Evolutionary conservation across 2,329 filamentous ascomycete genomes (phyloP), one percentile per base, ranked within the genome.

Genomic region (Ascochyta fabae): DNA sequence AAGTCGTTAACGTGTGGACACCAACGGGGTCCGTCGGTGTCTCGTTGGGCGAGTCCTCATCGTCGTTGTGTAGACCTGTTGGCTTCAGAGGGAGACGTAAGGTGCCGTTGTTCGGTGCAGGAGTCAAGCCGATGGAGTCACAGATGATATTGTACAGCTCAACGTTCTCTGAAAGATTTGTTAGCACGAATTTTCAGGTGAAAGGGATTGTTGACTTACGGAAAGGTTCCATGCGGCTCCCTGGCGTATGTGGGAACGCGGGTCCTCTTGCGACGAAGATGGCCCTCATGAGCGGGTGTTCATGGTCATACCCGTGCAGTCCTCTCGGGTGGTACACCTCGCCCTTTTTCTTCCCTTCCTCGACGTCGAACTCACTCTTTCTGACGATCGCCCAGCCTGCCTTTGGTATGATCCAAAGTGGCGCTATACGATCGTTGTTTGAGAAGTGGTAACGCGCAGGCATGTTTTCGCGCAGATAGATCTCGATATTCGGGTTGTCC

Each of bases 101-200:
- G 0, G 92, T 96, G 45, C 94, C 94, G 70, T 98, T 98, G 73
- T 96, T 97, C 1, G 90, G 85, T 49, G 83, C 82, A 0, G 92
- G 90, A 4, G 75, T 74, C 53, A 98, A 79, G 12, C 88, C 88
- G 24, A 98, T 77, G 0, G 91, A 93, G 76, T 97, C 93, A 73
- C 94, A 97, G 40, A 98, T 77, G 59, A 98, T 91, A 69, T 96
- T 96, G 78, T 98, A 98, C 8, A 98, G 90, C 68, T 97, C 90
- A 56, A 86, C 93, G 62, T 98, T 98, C 84, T 97, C 90, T 94
- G 65, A 4, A 16, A 19, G 15, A 4, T 15, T 10, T 15, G 31
- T 55, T 23, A 55, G 47, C 33, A 31, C 4, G 2, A 27, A 2
- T 8, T 9, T 15, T 24, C 13, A 15, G 13, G 9, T 42, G 7